Percentiles rank a stretch among this genome's conserved stretches.
Evolutionary conservation across 2,329 filamentous ascomycete genomes (phyloP).

Genomic region (Ustulina deusta): DNA sequence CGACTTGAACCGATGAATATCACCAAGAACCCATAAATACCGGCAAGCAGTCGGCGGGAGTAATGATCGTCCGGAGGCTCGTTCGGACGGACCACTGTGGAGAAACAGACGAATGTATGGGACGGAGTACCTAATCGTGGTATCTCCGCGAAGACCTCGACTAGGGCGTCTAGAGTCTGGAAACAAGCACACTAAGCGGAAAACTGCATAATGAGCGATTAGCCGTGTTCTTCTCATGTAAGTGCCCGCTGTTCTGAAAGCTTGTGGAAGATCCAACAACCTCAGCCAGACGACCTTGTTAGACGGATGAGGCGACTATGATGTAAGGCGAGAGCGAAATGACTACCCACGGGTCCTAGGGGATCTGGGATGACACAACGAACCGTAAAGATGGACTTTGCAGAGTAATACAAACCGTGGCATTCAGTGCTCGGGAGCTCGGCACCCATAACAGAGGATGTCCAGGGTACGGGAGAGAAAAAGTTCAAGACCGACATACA

Average conservation of each 20-base stretch:
- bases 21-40: conserved; percentile 47
- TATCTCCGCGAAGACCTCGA: conserved; percentile 25
- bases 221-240: conserved; percentile 51
- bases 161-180: conserved; percentile 13
- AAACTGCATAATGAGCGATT: conserved; percentile 55
- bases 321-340: conserved; percentile 14
- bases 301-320: conserved; percentile 17
- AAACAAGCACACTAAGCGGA: conserved; percentile 48
- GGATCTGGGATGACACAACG: conserved; percentile 12
- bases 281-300: conserved; percentile 5
- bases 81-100: conserved; percentile 24
- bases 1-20: conserved; percentile 39
- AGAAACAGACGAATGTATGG: conserved; percentile 23
- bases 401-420: conserved; percentile 29
- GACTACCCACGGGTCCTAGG: conserved; percentile 7
- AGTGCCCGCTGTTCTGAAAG: conserved; percentile 41
- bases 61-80: conserved; percentile 34
- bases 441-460: conserved; percentile 15
- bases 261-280: conserved; percentile 31
- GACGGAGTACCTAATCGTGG: conserved; percentile 30
- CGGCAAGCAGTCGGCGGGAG: conserved; percentile 24
- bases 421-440: conserved; percentile 20
- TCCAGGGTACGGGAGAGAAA: conserved; percentile 22
- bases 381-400: conserved; percentile 21
- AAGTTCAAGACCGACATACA: conserved; percentile 28